phyloP scores from a whole-genome alignment of 192 early-diverging fungal genomes.

The Thoreauomyces humboldtii region DNA sequence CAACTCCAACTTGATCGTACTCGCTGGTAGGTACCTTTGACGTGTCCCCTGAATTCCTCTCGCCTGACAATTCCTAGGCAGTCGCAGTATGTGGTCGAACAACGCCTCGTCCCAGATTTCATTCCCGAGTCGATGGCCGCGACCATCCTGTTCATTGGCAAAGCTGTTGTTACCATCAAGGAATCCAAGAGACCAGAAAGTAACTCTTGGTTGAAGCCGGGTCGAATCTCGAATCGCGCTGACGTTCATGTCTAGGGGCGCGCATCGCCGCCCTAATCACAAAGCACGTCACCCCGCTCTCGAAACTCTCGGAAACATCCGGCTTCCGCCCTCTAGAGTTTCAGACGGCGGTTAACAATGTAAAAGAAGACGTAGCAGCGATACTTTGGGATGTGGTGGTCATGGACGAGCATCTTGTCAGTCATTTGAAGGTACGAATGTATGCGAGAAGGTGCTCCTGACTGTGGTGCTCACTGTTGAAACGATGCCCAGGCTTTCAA shows the following conservation, averaged over 20 bases:
- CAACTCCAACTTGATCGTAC: slow-evolving; percentile 26
- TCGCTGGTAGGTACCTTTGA: slow-evolving; percentile 17
- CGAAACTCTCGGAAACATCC: slow-evolving; percentile 22
- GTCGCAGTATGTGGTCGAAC: slow-evolving; percentile 45
- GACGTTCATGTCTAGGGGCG: too few species aligned
- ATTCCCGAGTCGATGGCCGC: slow-evolving; percentile 52
- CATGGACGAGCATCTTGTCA: slow-evolving; percentile 57
- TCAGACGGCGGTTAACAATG: slow-evolving; percentile 41
- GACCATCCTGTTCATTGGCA: slow-evolving; percentile 68
- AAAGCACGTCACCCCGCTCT: slow-evolving; percentile 1
- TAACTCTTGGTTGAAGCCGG: neutral
- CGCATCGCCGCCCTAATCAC: neutral
- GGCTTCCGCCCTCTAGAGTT: slow-evolving; percentile 40
- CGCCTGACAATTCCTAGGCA: slow-evolving; percentile 36
- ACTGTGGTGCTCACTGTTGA: neutral
- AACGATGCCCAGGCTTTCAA: slow-evolving; percentile 46
- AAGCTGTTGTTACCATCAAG: slow-evolving; percentile 55
- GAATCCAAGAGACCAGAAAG: slow-evolving; percentile 25
- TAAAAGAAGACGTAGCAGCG: slow-evolving; percentile 54
- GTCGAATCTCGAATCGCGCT: too few species aligned
- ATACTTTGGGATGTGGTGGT: slow-evolving; percentile 68
- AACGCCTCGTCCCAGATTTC: slow-evolving; percentile 47
- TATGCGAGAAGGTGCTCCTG: neutral
- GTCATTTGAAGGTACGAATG: slow-evolving; percentile 41
- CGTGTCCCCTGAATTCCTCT: neutral